Base-by-base conservation (phyloP, 768 basidiomycete species). In the Rhizopogon rudus region DNA sequence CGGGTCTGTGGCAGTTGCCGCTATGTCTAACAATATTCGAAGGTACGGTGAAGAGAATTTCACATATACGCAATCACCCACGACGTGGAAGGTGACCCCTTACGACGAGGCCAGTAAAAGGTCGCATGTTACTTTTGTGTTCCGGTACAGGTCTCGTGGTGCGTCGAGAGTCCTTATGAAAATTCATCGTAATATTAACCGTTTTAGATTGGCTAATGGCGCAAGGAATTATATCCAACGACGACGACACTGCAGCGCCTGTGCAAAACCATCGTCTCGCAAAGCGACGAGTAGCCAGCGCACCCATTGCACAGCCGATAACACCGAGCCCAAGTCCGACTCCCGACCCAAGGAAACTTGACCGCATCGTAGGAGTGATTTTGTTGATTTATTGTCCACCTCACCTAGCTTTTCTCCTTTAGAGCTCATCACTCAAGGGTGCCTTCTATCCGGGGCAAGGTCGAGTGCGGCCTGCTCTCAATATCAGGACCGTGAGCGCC, bases 111-210 rank as follows among this genome's bases (percentile, higher is more conserved):
- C 68, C 14, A 55, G 62, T 17, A 67, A 67, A 6, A 61, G 65
- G 3, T 79, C 84, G n/a, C 81, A 78, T 52, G 82, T 87, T 25
- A 80, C 83, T 14, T 89, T 89, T 62, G 72, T 81, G 3, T 90
- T 88, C 64, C 75, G 82, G 40, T 89, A 89, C 65, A 73, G 83
- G 25, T 73, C 81, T 39, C 71, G 67, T 53, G 81, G 86, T 83
- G 57, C 42, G 71, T 63, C 46, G 40, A 33, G 8, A 22, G 35
- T 37, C 5, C n/a, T 40, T 48, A 53, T 20, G 14, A 42, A 43
- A 39, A 39, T 37, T 54, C 28, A 40, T 41, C 13, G 5, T 22
- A 3, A 50, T 7, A 14, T 14, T 16, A 52, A 16, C 5, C n/a
- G 9, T 17, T 52, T 46, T 54, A 81, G 82, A 78, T 40, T 83